Base-by-base conservation (phyloP, 1,284 basidiomycete species). In the Anthracocystis panici-leucophaei region DNA sequence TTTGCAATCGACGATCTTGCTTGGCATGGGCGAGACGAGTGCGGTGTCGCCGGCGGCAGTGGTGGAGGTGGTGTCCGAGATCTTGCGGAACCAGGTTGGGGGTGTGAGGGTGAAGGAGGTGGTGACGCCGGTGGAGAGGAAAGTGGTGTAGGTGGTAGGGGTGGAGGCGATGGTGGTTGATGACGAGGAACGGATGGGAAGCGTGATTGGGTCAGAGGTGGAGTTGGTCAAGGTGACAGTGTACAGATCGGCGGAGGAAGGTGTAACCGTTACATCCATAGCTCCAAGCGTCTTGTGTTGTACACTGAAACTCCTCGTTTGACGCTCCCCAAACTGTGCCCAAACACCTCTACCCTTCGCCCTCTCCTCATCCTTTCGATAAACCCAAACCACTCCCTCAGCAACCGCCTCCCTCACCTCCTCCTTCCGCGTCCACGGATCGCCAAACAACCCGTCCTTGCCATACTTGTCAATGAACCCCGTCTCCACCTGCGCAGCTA, bases 401-500 rank as follows among this genome's bases (percentile, higher is more conserved):
- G 72, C 72, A 0, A 75, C 61, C 7, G 65, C 72, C 46, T 69
- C 48, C 20, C 18, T 16, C 27, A 66, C n/a, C 52, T 65, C 49
- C 0, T 2, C 51, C 42, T 56, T 33, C 4, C 35, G 12, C 29
- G 65, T 69, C 41, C 56, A 52, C 42, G 72, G 66, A 35, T 64
- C 62, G 2, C 72, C 72, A 38, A 75, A 75, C 48, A 75, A n/a
- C 10, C 65, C 66, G 12, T 42, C 23, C 4, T 73, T 54, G 21
- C 72, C 72, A 20, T 66, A 66, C 48, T 75, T 75, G 18, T 90
- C 89, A 80, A 97, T 95, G 82, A 97, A 97, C 2, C 93, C 94
- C 9, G 95, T 97, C 85, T 97, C 95, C 6, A 97, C 90, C 63
- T 95, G 90, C n/a, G 89, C 93, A 33, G 88, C 87, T 20, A 92